Evolutionary conservation across 1,284 basidiomycete species (phyloP).

Genomic region (Cryptococcus amylolentus): DNA sequence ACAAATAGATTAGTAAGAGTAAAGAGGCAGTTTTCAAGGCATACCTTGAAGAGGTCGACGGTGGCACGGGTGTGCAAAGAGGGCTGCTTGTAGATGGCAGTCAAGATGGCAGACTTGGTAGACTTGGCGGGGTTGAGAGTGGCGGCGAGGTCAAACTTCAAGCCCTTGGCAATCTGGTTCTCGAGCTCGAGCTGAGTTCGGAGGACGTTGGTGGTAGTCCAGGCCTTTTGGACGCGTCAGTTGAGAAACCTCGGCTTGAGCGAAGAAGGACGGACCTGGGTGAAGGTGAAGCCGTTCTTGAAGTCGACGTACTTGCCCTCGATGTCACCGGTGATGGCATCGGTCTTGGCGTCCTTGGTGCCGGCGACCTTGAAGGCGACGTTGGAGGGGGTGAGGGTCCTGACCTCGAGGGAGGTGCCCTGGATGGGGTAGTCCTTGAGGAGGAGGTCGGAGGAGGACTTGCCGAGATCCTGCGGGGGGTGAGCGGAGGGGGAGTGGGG

Average conservation of each 20-base stretch:
- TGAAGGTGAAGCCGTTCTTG: slow-evolving; percentile 84
- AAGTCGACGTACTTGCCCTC: slow-evolving; percentile 87
- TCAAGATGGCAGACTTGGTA: slow-evolving; percentile 74
- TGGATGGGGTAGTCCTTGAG: slow-evolving; percentile 86
- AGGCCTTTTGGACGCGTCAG: slow-evolving; percentile 55
- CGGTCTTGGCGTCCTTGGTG: slow-evolving; percentile 66
- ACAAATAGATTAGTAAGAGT: not conserved
- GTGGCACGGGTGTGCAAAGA: slow-evolving; percentile 88
- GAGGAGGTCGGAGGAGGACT: slow-evolving; percentile 93
- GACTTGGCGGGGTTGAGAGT: slow-evolving; percentile 70
- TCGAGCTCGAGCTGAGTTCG: slow-evolving; percentile 89
- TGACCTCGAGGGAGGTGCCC: slow-evolving; percentile 79
- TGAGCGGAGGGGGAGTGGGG: not conserved
- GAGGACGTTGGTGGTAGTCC: slow-evolving; percentile 91
- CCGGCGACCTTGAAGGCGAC: slow-evolving; percentile 86
- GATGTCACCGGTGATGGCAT: slow-evolving; percentile 74
- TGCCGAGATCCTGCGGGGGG: slow-evolving; percentile 75
- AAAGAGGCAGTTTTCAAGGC: slow-evolving; percentile 21
- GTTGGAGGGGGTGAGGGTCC: slow-evolving; percentile 88
- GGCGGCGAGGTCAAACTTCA: slow-evolving; percentile 90
- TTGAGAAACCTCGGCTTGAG: not conserved
- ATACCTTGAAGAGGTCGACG: slow-evolving; percentile 92
- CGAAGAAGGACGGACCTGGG: slow-evolving; percentile 56
- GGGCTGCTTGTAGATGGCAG: slow-evolving; percentile 92
- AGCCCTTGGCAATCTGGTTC: slow-evolving; percentile 94